Conservation (phyloP, 805 yeast species). For the Nakazawaea laoshanensis region DNA sequence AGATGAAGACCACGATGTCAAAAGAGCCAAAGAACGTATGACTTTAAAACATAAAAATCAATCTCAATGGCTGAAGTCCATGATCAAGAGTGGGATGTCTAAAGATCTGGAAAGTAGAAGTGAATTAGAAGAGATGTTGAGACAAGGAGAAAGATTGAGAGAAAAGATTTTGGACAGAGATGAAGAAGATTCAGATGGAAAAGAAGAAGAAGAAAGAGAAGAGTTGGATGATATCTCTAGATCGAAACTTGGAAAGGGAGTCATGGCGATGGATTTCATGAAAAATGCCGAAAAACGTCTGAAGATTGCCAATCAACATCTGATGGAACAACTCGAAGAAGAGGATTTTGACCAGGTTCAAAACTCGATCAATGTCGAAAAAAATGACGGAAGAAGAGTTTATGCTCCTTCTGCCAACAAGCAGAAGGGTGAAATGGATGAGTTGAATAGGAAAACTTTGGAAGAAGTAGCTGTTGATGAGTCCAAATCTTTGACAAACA, state of each 20-base stretch:
- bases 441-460: constrained; percentile 24
- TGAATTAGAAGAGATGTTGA: constrained; percentile 90
- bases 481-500: constrained; percentile 33
- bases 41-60: constrained; percentile 81
- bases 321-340: constrained; percentile 38
- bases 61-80: constrained; percentile 82
- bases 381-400: constrained; percentile 74
- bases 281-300: constrained; percentile 73
- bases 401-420: constrained; percentile 58
- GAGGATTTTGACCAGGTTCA: constrained; percentile 25
- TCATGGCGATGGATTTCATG: constrained; percentile 94
- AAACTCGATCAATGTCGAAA: constrained; percentile 35
- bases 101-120: constrained; percentile 79
- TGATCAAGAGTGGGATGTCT: constrained; percentile 84
- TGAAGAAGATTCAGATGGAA: constrained; percentile 43
- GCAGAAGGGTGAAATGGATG: constrained; percentile 27
- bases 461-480: constrained; percentile 46
- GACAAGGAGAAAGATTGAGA: constrained; percentile 74
- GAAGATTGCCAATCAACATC: constrained; percentile 47
- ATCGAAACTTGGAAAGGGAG: constrained; percentile 70
- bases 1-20: constrained; percentile 59
- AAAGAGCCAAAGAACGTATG: constrained; percentile 90
- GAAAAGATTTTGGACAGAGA: constrained; percentile 62
- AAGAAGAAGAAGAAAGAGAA: constrained; percentile 34
- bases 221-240: constrained; percentile 24